Evolutionary conservation across 1,284 basidiomycete genomes (phyloP).

Genomic region (Sphagnurus paluster): DNA sequence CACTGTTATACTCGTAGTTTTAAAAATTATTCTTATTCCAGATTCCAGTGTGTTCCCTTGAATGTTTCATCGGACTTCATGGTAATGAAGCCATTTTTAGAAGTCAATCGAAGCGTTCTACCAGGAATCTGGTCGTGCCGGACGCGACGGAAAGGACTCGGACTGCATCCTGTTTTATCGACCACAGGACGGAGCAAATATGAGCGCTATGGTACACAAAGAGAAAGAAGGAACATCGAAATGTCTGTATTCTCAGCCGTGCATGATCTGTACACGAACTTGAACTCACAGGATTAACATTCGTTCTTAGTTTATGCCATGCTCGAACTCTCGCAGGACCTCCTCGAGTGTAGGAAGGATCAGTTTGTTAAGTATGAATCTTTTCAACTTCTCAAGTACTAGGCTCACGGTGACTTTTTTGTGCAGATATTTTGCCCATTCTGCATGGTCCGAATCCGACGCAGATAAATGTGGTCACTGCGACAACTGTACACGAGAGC

Average conservation of each 20-base stretch:
- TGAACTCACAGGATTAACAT: slow-evolving; percentile 1
- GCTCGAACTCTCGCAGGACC: slow-evolving; percentile 76
- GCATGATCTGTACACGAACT: background rate
- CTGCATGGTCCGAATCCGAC: slow-evolving; percentile 70
- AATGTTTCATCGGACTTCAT: slow-evolving; percentile 34
- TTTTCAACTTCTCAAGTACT: background rate
- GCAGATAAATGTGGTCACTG: slow-evolving; percentile 80
- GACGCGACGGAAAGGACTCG: slow-evolving; percentile 74
- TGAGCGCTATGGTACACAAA: slow-evolving; percentile 58
- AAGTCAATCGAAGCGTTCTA: slow-evolving; percentile 83
- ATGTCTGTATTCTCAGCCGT: slow-evolving; percentile 47
- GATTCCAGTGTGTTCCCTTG: slow-evolving; percentile 37
- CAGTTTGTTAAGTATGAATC: slow-evolving; percentile 61
- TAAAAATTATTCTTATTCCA: slow-evolving; percentile 2
- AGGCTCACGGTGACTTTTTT: slow-evolving; percentile 7
- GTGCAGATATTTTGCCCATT: slow-evolving; percentile 81
- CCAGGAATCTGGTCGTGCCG: slow-evolving; percentile 84
- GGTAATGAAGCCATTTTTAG: slow-evolving; percentile 29
- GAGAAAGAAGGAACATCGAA: slow-evolving; percentile 69
- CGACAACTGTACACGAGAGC: slow-evolving; percentile 81
- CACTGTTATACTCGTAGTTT: slow-evolving; percentile 7
- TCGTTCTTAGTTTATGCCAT: slow-evolving; percentile 67
- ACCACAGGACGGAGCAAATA: slow-evolving; percentile 72
- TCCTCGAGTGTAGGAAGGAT: slow-evolving; percentile 67
- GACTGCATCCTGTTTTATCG: slow-evolving; percentile 84